Evolutionary conservation across 2,329 filamentous ascomycete genomes (phyloP), one percentile per base, ranked within the genome.

Genomic region (Sporothrix mexicana): DNA sequence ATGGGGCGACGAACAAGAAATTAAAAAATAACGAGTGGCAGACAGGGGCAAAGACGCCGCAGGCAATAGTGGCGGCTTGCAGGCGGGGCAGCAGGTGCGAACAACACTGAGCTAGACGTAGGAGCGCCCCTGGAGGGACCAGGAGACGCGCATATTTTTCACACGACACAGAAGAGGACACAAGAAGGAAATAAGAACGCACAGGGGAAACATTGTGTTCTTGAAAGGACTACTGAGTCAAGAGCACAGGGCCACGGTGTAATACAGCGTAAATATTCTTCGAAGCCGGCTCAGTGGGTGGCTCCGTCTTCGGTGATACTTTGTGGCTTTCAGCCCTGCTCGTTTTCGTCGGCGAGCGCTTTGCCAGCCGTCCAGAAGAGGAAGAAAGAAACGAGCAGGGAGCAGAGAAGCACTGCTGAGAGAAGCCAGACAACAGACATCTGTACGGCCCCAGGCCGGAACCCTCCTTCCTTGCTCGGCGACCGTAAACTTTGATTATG

Each of bases 271-370:
- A 41, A 62, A 43, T 8, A n/a, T 13, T 47, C 61, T 36, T 2
- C 51, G 47, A 68, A 51, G 64, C 64, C 45, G 64, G 64, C 61
- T 12, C n/a, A 49, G 23, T 51, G 23, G 66, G 45, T 51, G 66
- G 59, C 61, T 49, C 64, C 47, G 66, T 55, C 66, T 23, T 43
- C 66, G n/a, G 67, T 69, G 51, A 20, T 25, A 69, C 49, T 30
- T 36, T 36, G 36, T 69, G 49, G 67, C 67, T 57, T 68, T 53
- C 47, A 53, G 64, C 64, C 64, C 64, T 68, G 64, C 45, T 67
- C 9, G 45, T 36, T 67, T 51, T 67, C 43, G 64, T 67, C 45
- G 20, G 6, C 23, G 20, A 12, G 45, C 15, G 45, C 45, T 51
- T 67, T 23, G 10, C 45, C 45, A 67, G 45, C 45, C 45, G 45